phyloP scores from a whole-genome alignment of 148 eudicot species.

The Rhododendron ferrugineum region DNA sequence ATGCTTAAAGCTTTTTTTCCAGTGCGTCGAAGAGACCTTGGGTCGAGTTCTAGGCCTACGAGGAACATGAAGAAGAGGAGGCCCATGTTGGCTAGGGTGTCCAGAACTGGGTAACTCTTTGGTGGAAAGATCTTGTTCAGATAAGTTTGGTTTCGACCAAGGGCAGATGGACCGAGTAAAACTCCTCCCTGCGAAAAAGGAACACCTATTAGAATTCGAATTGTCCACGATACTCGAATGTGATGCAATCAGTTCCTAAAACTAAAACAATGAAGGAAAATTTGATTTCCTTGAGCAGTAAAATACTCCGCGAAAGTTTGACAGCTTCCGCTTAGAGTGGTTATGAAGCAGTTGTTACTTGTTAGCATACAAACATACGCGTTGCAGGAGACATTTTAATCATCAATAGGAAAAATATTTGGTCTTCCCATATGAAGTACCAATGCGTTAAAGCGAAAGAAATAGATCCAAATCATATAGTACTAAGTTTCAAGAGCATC shows the following conservation, averaged over 20 bases:
- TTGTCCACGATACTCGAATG: not conserved
- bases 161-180: conserved; percentile 76
- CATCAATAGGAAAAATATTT: not conserved
- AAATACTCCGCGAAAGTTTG: not conserved
- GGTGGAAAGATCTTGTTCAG: conserved; percentile 59
- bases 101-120: conserved; percentile 62
- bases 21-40: conserved; percentile 49
- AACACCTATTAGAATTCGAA: not conserved
- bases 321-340: not conserved
- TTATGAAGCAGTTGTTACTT: not conserved
- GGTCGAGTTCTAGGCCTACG: conserved; percentile 74
- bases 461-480: not conserved
- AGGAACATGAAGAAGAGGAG: conserved; percentile 80
- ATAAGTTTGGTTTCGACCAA: conserved; percentile 55
- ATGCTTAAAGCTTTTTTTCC: conserved; percentile 68
- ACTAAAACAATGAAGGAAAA: not conserved
- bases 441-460: not conserved
- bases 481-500: not conserved
- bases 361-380: not conserved
- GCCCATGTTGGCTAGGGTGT: conserved; percentile 75
- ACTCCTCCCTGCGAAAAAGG: conserved; percentile 60
- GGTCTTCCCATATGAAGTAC: not conserved
- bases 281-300: not conserved
- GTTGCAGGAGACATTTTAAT: not conserved
- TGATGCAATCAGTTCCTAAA: not conserved